Percentiles rank a stretch among this genome's conserved stretches.
Conservation (phyloP, 2,329 filamentous ascomycete species). For the Penicillium hordei region DNA sequence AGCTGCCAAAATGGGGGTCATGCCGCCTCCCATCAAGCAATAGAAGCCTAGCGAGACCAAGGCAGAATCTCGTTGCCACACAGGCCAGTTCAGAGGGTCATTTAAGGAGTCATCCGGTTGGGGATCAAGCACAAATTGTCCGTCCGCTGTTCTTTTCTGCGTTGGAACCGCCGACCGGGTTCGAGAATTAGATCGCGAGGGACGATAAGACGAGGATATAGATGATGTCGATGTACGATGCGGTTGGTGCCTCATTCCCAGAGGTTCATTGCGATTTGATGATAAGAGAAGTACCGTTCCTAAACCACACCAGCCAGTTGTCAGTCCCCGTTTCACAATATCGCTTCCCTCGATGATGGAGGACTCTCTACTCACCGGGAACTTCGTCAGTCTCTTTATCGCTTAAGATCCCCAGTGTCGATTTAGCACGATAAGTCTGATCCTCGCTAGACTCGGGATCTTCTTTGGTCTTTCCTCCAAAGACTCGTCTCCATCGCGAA, state of each 20-base stretch:
- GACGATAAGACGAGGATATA: conserved; percentile 47
- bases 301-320: conserved; percentile 23
- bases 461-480: conserved; percentile 9
- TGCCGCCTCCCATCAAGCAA: conserved; percentile 89
- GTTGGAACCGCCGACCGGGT: conserved; percentile 30
- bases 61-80: conserved; percentile 75
- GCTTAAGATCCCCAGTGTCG: conserved; percentile 77
- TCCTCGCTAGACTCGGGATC: conserved; percentile 15
- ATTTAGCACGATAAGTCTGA: conserved; percentile 43
- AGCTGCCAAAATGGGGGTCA: conserved; percentile 85
- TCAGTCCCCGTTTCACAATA: not conserved
- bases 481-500: conserved; percentile 24
- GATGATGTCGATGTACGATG: conserved; percentile 58
- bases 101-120: conserved; percentile 90
- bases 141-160: conserved; percentile 77
- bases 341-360: not conserved
- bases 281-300: conserved; percentile 63
- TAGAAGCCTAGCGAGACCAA: conserved; percentile 84
- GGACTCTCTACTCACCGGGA: conserved; percentile 60
- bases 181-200: conserved; percentile 42
- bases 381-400: conserved; percentile 81
- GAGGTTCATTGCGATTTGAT: conserved; percentile 61
- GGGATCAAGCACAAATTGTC: conserved; percentile 81
- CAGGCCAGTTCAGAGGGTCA: conserved; percentile 89
- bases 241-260: conserved; percentile 64